Evolutionary conservation across 176 grass and related monocot genomes (phyloP).

Genomic region (Hyparrhenia diplandra): DNA sequence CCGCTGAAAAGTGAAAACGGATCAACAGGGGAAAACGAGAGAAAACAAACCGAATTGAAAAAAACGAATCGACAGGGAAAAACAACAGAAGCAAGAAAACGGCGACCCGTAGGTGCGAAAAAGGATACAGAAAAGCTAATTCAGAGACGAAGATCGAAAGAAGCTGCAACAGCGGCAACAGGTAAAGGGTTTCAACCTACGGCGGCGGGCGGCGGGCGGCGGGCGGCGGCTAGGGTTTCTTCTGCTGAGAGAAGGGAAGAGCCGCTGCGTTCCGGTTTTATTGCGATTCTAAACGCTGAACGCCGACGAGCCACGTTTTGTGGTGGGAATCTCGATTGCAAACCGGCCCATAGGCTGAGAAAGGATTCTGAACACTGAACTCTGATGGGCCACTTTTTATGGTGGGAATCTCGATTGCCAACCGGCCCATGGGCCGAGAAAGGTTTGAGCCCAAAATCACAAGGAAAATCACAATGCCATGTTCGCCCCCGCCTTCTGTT

Average conservation of each 20-base stretch:
- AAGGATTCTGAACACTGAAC: not conserved
- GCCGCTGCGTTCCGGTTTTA: not conserved
- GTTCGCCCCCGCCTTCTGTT: too few species aligned
- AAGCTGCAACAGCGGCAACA: not conserved
- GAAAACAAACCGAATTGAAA: not conserved
- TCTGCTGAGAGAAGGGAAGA: fast-evolving
- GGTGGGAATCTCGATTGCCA: too few species aligned
- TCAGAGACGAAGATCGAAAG: not conserved
- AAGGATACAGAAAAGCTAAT: not conserved
- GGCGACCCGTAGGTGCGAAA: not conserved
- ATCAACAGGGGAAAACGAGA: not conserved
- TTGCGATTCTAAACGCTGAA: not conserved
- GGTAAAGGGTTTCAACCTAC: not conserved
- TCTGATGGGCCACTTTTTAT: not conserved
- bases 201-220: not conserved
- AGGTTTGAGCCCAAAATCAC: not conserved
- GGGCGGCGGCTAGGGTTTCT: slow-evolving; percentile 7
- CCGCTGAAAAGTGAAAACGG: not conserved
- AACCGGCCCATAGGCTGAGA: not conserved
- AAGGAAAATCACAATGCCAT: not conserved
- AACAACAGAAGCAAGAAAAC: not conserved
- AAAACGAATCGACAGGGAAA: not conserved
- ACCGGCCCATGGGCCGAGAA: not conserved
- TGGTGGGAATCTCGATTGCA: not conserved
- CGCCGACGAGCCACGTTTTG: not conserved